phyloP scores from a whole-genome alignment of 371 early-diverging fungal species.

The Circinella umbellata region DNA sequence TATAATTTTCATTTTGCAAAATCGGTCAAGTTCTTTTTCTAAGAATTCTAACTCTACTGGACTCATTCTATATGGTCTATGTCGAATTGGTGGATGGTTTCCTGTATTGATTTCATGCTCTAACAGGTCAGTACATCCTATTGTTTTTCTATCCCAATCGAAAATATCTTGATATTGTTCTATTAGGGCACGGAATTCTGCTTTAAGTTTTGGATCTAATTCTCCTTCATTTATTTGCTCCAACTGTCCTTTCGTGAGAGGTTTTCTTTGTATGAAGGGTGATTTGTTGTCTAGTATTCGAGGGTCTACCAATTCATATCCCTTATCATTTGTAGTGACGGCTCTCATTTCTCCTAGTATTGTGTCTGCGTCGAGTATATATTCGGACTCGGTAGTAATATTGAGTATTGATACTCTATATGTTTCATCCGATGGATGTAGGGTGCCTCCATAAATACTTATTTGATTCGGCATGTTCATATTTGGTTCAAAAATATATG shows the following conservation, averaged over 20 bases:
- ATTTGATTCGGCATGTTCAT: too few relatives aligned
- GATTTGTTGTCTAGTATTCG: too few relatives aligned
- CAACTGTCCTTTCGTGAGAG: not conserved
- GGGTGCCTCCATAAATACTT: too few relatives aligned
- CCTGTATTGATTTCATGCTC: not conserved
- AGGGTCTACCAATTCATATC: not conserved
- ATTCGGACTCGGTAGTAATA: not conserved
- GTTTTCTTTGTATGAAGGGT: not conserved
- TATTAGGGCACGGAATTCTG: not conserved
- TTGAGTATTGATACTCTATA: too few relatives aligned
- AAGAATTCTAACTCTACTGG: not conserved
- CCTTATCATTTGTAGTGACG: not conserved
- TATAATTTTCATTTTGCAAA: not conserved
- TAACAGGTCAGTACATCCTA: not conserved
- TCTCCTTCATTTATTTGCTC: not conserved
- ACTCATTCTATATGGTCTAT: not conserved
- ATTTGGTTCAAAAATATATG: too few relatives aligned
- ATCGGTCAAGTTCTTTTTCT: not conserved
- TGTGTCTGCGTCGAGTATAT: too few relatives aligned
- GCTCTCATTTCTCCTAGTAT: not conserved
- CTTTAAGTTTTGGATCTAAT: not conserved
- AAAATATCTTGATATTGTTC: conserved; percentile 2
- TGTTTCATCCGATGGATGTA: too few relatives aligned
- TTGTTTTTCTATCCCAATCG: not conserved
- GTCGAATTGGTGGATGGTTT: not conserved